Evolutionary conservation across 23 red algal genomes (phyloP).

Genomic region (Chondrus crispus): DNA sequence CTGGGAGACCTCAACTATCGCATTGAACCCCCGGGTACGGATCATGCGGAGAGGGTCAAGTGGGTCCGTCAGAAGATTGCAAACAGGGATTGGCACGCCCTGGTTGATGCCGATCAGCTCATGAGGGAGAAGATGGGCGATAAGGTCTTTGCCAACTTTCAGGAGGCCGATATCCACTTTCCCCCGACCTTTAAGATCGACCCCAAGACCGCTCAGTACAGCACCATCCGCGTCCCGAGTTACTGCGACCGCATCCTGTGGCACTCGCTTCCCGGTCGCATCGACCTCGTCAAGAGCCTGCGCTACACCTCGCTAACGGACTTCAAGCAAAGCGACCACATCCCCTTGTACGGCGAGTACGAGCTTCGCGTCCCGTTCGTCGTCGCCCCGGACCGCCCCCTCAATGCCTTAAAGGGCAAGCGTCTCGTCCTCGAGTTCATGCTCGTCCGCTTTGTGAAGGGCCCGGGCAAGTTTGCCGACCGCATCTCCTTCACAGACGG

Average conservation of each 20-base stretch:
- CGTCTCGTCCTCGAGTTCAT: conserved; percentile 71
- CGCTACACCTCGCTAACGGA: conserved; percentile 37
- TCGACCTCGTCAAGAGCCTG: conserved; percentile 31
- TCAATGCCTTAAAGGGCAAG: conserved; percentile 11
- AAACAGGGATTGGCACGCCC: conserved; percentile 50
- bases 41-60: conserved; percentile 42
- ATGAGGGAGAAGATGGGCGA: conserved; percentile 42
- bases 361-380: conserved; percentile 46
- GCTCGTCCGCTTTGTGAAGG: conserved; percentile 59
- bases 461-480: conserved; percentile 20
- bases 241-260: conserved; percentile 81
- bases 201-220: conserved; percentile 32
- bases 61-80: conserved; percentile 63
- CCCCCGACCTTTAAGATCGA: conserved; percentile 89
- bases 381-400: neutral
- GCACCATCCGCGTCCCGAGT: conserved; percentile 47
- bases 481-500: conserved; percentile 1
- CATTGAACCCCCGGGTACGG: conserved; percentile 46
- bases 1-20: conserved; percentile 99
- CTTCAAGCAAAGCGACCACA: conserved; percentile 52
- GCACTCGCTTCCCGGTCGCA: conserved; percentile 61
- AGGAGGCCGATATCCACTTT: conserved; percentile 85
- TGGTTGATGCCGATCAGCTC: conserved; percentile 80
- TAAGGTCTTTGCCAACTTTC: conserved; percentile 85
- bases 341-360: conserved; percentile 54